Percentiles rank a stretch among this genome's conserved stretches.
Evolutionary conservation across 1,284 basidiomycete genomes (phyloP).

Genomic region (Irpex rosettiformis): DNA sequence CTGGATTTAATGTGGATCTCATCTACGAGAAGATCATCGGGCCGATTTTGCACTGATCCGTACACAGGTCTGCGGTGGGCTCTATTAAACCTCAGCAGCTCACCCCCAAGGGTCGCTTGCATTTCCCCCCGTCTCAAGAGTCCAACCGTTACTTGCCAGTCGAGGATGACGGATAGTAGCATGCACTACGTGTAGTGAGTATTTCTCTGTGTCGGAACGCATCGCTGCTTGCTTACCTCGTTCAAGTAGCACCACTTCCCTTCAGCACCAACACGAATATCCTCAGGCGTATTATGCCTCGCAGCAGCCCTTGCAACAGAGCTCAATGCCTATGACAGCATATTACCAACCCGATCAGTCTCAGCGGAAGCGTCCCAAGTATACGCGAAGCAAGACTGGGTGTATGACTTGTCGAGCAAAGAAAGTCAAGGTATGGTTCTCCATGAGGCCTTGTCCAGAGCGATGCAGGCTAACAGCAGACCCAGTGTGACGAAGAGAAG

Average conservation of each 20-base stretch:
- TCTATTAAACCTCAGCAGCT: slow-evolving; percentile 24
- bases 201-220: background rate
- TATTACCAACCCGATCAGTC: slow-evolving; percentile 42
- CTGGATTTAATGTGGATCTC: background rate
- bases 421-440: slow-evolving; percentile 73
- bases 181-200: slow-evolving; percentile 39
- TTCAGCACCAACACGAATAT: background rate
- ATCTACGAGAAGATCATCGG: background rate
- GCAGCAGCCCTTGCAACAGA: slow-evolving; percentile 26
- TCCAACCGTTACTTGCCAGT: slow-evolving; percentile 25
- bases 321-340: slow-evolving; percentile 38
- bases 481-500: slow-evolving; percentile 79
- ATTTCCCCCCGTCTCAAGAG: slow-evolving; percentile 21
- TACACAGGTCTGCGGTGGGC: slow-evolving; percentile 13
- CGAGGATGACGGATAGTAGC: slow-evolving; percentile 53
- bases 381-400: slow-evolving; percentile 82
- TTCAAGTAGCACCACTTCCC: background rate
- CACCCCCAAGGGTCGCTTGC: slow-evolving; percentile 18
- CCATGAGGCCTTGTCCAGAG: background rate
- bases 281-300: background rate
- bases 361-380: slow-evolving; percentile 78
- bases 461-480: background rate
- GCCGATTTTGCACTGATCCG: slow-evolving; percentile 32
- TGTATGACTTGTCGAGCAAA: slow-evolving; percentile 82
- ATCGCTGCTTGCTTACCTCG: background rate